Base-by-base conservation (phyloP, 108 stramenopile species). In the Discostella stelligeroides region DNA sequence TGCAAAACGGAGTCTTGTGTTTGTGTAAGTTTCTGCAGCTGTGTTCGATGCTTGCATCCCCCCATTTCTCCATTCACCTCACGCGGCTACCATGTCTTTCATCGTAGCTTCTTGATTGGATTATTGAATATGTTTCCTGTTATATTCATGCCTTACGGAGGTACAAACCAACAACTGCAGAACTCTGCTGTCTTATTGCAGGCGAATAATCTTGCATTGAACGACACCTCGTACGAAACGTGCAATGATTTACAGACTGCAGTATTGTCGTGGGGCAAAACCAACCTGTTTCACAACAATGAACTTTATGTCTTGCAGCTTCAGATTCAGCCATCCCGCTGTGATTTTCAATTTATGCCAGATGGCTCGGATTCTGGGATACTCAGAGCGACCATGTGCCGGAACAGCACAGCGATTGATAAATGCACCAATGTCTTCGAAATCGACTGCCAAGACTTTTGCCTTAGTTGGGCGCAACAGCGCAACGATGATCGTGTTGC, bases 111-210 rank as follows among this genome's bases (percentile, higher is more conserved):
- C 48, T 51, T 84, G 12, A 76, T 83, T 27, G 63, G 90, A 23
- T 58, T 93, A 42, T 77, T 74, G 28, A 40, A 83, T 17, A 5
- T 93, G 20, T 24, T 71, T 25, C n/a, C 63, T 6, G 62, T 76
- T 23, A 17, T 55, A 6, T 59, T 60, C n/a, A 47, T 34, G 38
- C 20, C 57, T 17, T 42, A 60, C 48, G 62, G 45, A 51, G 68
- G 49, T 38, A 62, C 46, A 79, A 89, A 68, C 50, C 75, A 29
- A 63, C 75, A 58, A 48, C 62, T n/a, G 13, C 25, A 30, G 28
- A 85, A 54, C 15, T 86, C 77, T 59, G 75, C 83, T 4, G 73
- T 86, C 2, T 78, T 84, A n/a, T 72, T 94, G 30, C 84, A 85
- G 63, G 84, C 71, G 12, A 84, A 85, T 48, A 91, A 91, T 55